Evolutionary conservation across 106 monocot species (phyloP).

Genomic region (Acanthochlamys bracteata): DNA sequence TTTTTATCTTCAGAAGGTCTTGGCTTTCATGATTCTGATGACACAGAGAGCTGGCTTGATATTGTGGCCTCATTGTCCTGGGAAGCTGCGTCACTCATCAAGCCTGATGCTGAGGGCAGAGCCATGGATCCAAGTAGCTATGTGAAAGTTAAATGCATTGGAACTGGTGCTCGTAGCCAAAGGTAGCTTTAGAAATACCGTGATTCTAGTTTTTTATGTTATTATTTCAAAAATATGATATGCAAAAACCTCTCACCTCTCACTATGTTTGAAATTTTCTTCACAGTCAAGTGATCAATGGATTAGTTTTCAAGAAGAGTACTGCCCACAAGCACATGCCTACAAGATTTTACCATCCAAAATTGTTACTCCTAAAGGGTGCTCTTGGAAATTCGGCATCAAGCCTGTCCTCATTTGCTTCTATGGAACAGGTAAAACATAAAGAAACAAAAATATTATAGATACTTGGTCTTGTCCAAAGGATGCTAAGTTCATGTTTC

Average conservation of each 20-base stretch:
- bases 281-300: constrained; percentile 86
- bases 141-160: constrained; percentile 90
- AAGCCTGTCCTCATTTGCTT: constrained; percentile 80
- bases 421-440: constrained; percentile 60
- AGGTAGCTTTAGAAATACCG: constrained; percentile 31
- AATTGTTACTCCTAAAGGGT: constrained; percentile 59
- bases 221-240: not conserved
- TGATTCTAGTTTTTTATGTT: not conserved
- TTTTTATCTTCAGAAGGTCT: constrained; percentile 73
- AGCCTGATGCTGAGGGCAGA: constrained; percentile 78
- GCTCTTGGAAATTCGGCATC: constrained; percentile 47
- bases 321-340: constrained; percentile 98
- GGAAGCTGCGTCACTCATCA: constrained; percentile 82
- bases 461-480: not conserved
- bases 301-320: constrained; percentile 92
- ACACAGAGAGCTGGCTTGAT: constrained; percentile 54
- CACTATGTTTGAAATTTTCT: not conserved
- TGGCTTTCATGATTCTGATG: constrained; percentile 13
- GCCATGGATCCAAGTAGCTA: constrained; percentile 94
- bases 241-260: not conserved
- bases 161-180: constrained; percentile 53
- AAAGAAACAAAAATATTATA: not conserved
- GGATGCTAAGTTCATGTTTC: constrained; percentile 6
- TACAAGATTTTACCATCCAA: constrained; percentile 60
- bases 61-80: constrained; percentile 77